Base-by-base conservation (phyloP, 1,284 basidiomycete genomes). In the Sporisorium scitamineum region DNA sequence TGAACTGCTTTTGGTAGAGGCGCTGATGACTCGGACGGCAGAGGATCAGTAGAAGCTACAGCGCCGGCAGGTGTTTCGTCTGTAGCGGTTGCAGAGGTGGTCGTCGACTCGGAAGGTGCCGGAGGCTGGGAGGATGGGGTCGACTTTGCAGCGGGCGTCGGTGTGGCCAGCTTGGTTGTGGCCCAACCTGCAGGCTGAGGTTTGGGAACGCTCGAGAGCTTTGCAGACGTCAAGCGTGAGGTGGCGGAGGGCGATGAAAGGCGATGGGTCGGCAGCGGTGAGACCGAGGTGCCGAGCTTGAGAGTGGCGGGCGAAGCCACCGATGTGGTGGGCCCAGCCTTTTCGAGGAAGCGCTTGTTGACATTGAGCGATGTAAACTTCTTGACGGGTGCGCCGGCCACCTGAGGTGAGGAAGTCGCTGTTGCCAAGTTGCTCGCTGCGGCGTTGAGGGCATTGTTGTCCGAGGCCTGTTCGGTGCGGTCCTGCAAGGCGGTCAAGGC, bases 301-400 rank as follows among this genome's bases (percentile, higher is more conserved):
- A 67, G 54, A 34, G 62, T 32, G 22, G 72, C 32, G 2, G 78
- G 61, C 18, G 69, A 47, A 7, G 55, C 29, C 13, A 55, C 47
- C 3, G 70, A 16, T 20, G 70, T 45, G 18, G 73, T 71, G 5
- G 81, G 72, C 3, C 65, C 72, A 3, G 83, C 83, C 61, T 78
- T 83, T 65, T 83, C 81, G 39, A 85, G 70, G 48, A 85, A 85
- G 27, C 76, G 70, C 65, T 82, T 81, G 73, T 83, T 84, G 61
- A 85, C 82, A 42, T 78, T 84, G 58, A 85, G 68, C 4, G 80
- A 78, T 2, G 78, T 80, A 56, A 85, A 83, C 59, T 83, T 83
- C 56, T 83, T 85, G 42, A 48, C 53, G 32, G 61, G 47, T 6
- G 13, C 22, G 5, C 55, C 63, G 24, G 63, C 59, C 22, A 62